Evolutionary conservation across 208 protist species (phyloP).

Genomic region (Leishmania turanica): DNA sequence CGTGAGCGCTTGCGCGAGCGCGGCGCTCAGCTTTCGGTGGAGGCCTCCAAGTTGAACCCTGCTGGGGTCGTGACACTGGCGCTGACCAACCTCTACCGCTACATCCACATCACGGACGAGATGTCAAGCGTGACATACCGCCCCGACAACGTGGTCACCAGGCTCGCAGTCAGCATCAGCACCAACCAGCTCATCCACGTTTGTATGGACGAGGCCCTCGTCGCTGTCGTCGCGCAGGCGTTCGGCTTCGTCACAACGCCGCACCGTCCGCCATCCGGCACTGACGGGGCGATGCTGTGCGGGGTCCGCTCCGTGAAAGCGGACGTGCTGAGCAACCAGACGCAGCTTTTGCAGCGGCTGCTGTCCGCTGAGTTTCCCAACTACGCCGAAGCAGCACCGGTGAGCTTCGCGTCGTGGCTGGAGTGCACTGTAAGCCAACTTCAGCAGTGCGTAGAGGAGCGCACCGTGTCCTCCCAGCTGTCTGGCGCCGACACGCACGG

Average conservation of each 20-base stretch:
- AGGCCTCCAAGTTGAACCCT: conserved; percentile 32
- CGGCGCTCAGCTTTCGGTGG: conserved; percentile 45
- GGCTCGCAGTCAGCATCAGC: conserved; percentile 67
- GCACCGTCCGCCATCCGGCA: conserved; percentile 11
- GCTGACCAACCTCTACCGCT: conserved; percentile 44
- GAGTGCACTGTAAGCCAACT: conserved; percentile 48
- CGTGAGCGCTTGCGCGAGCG: conserved; percentile 41
- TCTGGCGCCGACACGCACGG: neutral
- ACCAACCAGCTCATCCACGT: conserved; percentile 91
- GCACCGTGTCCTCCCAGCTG: neutral
- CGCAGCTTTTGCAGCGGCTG: conserved; percentile 55
- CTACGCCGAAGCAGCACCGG: conserved; percentile 56
- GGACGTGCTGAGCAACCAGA: conserved; percentile 44
- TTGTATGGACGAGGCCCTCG: conserved; percentile 80
- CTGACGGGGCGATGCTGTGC: conserved; percentile 16
- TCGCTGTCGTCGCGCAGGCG: conserved; percentile 58
- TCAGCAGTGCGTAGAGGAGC: conserved; percentile 13
- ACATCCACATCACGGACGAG: conserved; percentile 36
- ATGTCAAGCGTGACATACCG: conserved; percentile 33
- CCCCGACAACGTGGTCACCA: conserved; percentile 37
- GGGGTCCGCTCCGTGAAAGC: conserved; percentile 29
- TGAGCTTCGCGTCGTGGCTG: conserved; percentile 71
- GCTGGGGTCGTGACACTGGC: conserved; percentile 35
- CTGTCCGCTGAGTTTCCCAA: conserved; percentile 76
- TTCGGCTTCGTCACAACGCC: conserved; percentile 24